Percentiles rank a stretch among this genome's conserved stretches.
These are phyloP conservation scores for Penicillium diatomitis DNA, from an alignment of 495 filamentous ascomycete genomes.

Conservation along the genomic window DNA sequence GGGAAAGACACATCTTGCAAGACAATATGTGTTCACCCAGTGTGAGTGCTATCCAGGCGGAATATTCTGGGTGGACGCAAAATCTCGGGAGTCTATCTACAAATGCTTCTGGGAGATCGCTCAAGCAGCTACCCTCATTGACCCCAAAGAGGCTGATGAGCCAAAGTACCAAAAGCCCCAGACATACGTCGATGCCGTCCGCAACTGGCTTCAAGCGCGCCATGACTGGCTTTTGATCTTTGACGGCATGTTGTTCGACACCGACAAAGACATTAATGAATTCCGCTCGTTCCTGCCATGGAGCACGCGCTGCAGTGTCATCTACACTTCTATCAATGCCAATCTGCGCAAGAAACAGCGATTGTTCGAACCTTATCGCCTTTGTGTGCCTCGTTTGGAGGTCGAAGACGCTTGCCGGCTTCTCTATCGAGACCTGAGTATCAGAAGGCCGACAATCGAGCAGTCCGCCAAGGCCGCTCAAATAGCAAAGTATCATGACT, in stretches of 20 bases:
- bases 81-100: conserved; percentile 51
- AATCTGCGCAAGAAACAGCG: conserved; percentile 58
- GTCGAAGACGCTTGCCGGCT: conserved; percentile 51
- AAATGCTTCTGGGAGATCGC: conserved; percentile 71
- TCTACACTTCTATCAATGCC: conserved; percentile 67
- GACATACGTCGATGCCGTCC: conserved; percentile 51
- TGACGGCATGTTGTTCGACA: conserved; percentile 63
- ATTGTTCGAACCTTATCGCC: conserved; percentile 65
- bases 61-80: conserved; percentile 73
- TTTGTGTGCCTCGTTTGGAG: conserved; percentile 51
- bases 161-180: conserved; percentile 34
- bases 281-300: conserved; percentile 63
- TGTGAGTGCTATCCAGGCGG: conserved; percentile 60
- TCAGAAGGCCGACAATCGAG: conserved; percentile 40
- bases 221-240: conserved; percentile 68
- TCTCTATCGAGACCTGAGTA: conserved; percentile 46
- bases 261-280: conserved; percentile 44
- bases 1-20: conserved; percentile 74
- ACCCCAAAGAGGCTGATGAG: conserved; percentile 28
- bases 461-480: conserved; percentile 54
- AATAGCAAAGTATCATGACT: conserved; percentile 59
- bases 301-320: conserved; percentile 56
- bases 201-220: conserved; percentile 60
- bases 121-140: conserved; percentile 48
- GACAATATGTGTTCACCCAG: conserved; percentile 68